Conservation (phyloP, 768 basidiomycete genomes). For the Phaffia australis region DNA sequence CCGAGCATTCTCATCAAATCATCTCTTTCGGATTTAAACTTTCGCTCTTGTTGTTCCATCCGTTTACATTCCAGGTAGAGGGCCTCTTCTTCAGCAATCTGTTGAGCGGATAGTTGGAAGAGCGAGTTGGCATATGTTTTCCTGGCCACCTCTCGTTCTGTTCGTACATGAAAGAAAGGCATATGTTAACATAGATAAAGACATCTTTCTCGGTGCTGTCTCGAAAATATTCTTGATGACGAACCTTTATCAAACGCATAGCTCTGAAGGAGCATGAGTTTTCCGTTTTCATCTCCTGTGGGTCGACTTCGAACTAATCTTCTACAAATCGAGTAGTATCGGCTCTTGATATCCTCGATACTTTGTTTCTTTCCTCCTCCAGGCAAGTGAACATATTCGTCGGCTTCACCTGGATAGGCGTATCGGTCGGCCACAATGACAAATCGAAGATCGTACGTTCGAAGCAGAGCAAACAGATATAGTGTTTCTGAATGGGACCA, state of each 20-base stretch:
- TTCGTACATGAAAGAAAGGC: background rate
- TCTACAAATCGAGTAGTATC: constrained; percentile 85
- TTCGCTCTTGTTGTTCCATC: constrained; percentile 83
- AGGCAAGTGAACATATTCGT: background rate
- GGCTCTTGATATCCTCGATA: constrained; percentile 74
- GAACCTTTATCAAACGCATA: constrained; percentile 82
- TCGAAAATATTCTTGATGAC: constrained; percentile 21
- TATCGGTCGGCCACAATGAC: constrained; percentile 85
- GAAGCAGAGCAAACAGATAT: constrained; percentile 70
- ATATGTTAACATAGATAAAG: background rate
- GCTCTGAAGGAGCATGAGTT: constrained; percentile 54
- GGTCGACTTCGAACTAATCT: constrained; percentile 74
- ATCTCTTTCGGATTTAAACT: constrained; percentile 78
- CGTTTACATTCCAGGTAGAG: constrained; percentile 85
- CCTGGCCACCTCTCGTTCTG: constrained; percentile 76
- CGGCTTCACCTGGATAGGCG: constrained; percentile 42
- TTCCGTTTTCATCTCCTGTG: constrained; percentile 72
- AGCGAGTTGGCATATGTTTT: constrained; percentile 77
- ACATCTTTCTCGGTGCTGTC: background rate
- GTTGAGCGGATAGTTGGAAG: constrained; percentile 75
- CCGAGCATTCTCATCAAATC: constrained; percentile 67
- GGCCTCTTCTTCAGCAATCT: constrained; percentile 90
- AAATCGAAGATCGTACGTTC: constrained; percentile 78
- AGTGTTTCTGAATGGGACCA: constrained; percentile 94
- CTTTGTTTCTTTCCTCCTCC: constrained; percentile 18